Base-by-base conservation (phyloP, 805 yeast species). In the Kockiozyma suomiensis region DNA sequence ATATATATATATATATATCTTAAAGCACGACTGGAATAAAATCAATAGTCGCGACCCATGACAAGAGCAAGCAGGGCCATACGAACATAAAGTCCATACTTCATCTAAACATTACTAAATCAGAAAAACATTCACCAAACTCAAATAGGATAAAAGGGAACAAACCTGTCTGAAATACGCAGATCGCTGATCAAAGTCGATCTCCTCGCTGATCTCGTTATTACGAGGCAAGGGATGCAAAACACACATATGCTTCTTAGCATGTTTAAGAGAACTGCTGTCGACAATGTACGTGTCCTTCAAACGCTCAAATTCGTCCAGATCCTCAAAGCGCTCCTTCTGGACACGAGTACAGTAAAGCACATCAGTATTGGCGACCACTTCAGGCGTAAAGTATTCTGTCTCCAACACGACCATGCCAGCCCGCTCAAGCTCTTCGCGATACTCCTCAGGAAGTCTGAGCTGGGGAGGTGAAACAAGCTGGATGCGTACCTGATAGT, bases 151-250 rank as follows among this genome's bases (percentile, higher is more conserved):
- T 15, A 42, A 23, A 5, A 8, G 35, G 4, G 19, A 35, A 53
- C 69, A 51, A n/a, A 65, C 68, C 81, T 94, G 98, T 84, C 99
- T 88, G 83, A 94, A 94, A 81, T 94, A 94, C 61, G 99, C 98
- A 67, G 99, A 98, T 76, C 99, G 88, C 77, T 93, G 97, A 78
- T 94, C 99, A 73, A 93, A 94, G 76, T 94, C 99, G 71, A 94
- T 98, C 79, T 94, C 99, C 78, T 92, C 98, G 72, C 88, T 88
- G 70, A 94, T 93, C 79, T 94, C 99, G 71, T 85, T 87, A 67
- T 90, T 92, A 77, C 99, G 88, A 74, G 99, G 99, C 70, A 94
- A 84, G 74, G 99, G 99, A 75, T 94, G 99, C 96, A 94, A 87
- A 66, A 94, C 88, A 76, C 97, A 90, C 98, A 94, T 94, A 78